Base-by-base conservation (phyloP, 2,329 filamentous ascomycete genomes). In the Apiospora pterosperma region DNA sequence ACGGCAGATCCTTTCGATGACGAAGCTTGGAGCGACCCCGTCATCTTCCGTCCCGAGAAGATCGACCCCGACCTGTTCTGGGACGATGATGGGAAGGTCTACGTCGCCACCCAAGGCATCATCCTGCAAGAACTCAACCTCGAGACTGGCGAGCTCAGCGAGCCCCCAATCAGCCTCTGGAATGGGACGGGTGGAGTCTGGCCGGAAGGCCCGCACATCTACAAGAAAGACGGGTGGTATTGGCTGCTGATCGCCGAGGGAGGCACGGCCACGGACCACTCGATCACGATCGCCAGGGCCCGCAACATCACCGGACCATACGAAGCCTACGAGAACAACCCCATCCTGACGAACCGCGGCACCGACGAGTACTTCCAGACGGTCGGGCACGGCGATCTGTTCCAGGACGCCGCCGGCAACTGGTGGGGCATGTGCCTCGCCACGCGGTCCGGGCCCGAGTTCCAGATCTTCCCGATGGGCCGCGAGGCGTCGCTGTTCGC, bases 361-460 rank as follows among this genome's bases (percentile, higher is more conserved):
- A 76, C 72, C 0, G 63, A 69, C 5, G 70, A 74, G 59, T 73
- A 73, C 28, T 71, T 77, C 59, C 74, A 76, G 63, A 70, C 72
- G 0, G 73, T 74, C 5, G 75, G 76, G 0, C 76, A 77, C 23
- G 73, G 66, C 28, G 76, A 77, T 25, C 28, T 76, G 0, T 77
- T 77, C 59, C 73, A 75, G 14, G 75, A 77, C 6, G 34, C 63
- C 1, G 62, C 69, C 1, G 80, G 78, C 0, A 76, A 81, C 36
- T 85, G 83, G 82, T 84, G 81, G 82, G 79, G 75, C 0, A 74
- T 80, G 5, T 77, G 78, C 4, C 67, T 85, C 1, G 74, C 76
- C 1, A 64, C 64, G 25, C 44, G 59, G 1, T 66, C 59, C 19
- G 80, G 78, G 0, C 76, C 78, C 0, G 72, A 71, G 44, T 82